Conservation (phyloP, 306 rosid genomes). For the Cucurbita moschata region DNA sequence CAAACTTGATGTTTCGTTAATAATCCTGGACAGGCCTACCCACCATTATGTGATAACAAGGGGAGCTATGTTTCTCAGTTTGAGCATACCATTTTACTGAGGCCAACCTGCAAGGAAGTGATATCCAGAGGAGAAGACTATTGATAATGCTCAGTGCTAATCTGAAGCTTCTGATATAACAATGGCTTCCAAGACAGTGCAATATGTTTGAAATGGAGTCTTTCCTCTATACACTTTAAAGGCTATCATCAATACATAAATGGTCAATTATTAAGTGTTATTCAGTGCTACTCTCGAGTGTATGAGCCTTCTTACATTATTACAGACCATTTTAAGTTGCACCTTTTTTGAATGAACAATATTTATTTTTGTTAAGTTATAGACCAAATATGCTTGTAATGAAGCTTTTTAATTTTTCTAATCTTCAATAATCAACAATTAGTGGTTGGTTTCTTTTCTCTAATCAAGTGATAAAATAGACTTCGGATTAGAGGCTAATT, state of each 20-base stretch:
- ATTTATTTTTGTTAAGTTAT: too few relatives aligned
- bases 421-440: too few relatives aligned
- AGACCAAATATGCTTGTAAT: too few relatives aligned
- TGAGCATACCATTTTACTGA: constrained; percentile 83
- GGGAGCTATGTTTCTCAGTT: constrained; percentile 93
- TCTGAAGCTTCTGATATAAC: neutral
- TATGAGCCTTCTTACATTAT: too few relatives aligned
- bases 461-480: too few relatives aligned
- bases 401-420: too few relatives aligned
- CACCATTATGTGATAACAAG: constrained; percentile 74
- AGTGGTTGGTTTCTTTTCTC: too few relatives aligned
- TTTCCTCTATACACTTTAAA: neutral
- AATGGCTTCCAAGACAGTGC: neutral
- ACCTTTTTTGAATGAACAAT: too few relatives aligned
- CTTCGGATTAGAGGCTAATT: too few relatives aligned
- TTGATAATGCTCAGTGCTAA: constrained; percentile 8
- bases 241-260: neutral
- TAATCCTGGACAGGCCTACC: constrained; percentile 41
- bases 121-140: constrained; percentile 91
- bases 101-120: constrained; percentile 97
- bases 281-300: too few relatives aligned
- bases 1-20: neutral
- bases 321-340: too few relatives aligned
- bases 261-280: too few relatives aligned
- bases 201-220: neutral